Percentiles rank a stretch among this genome's conserved stretches.
Evolutionary conservation across 2,329 filamentous ascomycete species (phyloP).

Genomic region (Aspergillus fischeri): DNA sequence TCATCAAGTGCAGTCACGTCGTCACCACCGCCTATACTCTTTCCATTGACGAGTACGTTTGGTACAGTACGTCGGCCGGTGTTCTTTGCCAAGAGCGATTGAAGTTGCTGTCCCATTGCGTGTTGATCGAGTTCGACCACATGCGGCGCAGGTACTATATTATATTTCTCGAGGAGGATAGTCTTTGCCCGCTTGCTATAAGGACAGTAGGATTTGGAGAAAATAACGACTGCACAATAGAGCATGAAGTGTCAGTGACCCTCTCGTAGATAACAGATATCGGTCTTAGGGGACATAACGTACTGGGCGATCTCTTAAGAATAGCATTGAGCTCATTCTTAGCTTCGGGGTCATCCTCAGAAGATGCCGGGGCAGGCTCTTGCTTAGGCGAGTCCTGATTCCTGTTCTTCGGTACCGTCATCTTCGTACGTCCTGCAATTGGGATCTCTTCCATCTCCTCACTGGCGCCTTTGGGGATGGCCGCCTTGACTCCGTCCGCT

Average conservation of each 20-base stretch:
- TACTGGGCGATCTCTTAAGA: slow-evolving; percentile 79
- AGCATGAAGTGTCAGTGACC: slow-evolving; percentile 1
- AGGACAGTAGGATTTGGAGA: slow-evolving; percentile 92
- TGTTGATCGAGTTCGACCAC: slow-evolving; percentile 90
- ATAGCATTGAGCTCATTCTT: slow-evolving; percentile 72
- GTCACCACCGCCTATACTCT: slow-evolving; percentile 86
- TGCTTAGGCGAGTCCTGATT: slow-evolving; percentile 26
- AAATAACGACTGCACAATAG: slow-evolving; percentile 70
- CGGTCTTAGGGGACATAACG: slow-evolving; percentile 24
- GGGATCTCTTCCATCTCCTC: slow-evolving; percentile 42
- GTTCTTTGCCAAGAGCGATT: slow-evolving; percentile 64
- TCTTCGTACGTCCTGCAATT: slow-evolving; percentile 53
- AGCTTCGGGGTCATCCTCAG: slow-evolving; percentile 39
- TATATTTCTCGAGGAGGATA: slow-evolving; percentile 78
- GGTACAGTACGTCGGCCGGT: slow-evolving; percentile 85
- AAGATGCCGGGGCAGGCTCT: slow-evolving; percentile 50
- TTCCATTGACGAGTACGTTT: slow-evolving; percentile 83
- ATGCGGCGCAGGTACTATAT: slow-evolving; percentile 73
- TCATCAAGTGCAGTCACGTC: slow-evolving; percentile 71
- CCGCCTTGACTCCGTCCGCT: not conserved
- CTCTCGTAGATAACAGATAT: not conserved
- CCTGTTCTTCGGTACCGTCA: slow-evolving; percentile 39
- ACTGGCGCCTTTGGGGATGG: slow-evolving; percentile 40
- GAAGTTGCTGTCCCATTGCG: slow-evolving; percentile 66
- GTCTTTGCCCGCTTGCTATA: slow-evolving; percentile 80